Evolutionary conservation across 2,329 filamentous ascomycete genomes (phyloP).

Genomic region (Aspergillus nomiae): DNA sequence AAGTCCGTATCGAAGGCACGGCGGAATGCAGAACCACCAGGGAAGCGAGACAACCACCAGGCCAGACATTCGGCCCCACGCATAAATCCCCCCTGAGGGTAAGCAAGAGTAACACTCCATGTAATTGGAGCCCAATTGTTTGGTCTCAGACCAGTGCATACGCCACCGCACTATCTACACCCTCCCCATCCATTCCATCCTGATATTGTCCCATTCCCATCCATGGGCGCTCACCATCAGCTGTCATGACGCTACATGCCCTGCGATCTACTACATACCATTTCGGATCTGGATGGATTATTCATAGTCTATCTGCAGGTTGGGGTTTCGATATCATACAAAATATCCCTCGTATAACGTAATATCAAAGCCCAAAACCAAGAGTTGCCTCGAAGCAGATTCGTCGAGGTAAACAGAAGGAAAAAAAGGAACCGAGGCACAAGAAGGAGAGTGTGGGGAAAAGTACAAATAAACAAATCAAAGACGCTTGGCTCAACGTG

Average conservation of each 20-base stretch:
- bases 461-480: neutral
- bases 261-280: neutral
- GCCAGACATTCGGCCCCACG: conserved; percentile 10
- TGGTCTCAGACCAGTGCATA: neutral
- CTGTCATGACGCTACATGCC: neutral
- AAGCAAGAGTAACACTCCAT: neutral
- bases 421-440: neutral
- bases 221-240: neutral
- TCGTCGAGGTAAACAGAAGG: neutral
- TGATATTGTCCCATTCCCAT: neutral
- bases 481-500: neutral
- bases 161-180: neutral
- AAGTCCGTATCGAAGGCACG: conserved; percentile 14
- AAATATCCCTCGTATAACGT: conserved; percentile 15
- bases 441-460: neutral
- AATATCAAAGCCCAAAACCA: conserved; percentile 6
- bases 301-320: conserved; percentile 12
- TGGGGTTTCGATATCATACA: conserved; percentile 13
- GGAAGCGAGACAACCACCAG: conserved; percentile 2
- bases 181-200: neutral
- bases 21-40: conserved; percentile 19
- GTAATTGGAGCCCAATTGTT: neutral
- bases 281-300: neutral
- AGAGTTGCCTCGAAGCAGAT: neutral
- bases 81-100: neutral